Evolutionary conservation across 495 filamentous ascomycete species (phyloP).

Genomic region (Talaromyces proteolyticus): DNA sequence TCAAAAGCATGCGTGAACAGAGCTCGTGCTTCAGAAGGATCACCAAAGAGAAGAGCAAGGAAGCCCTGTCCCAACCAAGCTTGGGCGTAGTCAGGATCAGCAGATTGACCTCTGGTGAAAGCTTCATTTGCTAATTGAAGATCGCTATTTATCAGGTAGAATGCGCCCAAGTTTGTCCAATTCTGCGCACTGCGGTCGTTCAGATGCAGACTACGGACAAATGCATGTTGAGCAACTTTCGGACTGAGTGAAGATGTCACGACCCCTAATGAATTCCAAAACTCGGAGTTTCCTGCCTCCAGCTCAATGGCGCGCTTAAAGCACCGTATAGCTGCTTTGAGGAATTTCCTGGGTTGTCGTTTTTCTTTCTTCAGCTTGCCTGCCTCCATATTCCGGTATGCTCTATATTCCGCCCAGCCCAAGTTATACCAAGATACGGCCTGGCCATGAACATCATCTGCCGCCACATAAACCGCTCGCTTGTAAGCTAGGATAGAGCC

Average conservation of each 20-base stretch:
- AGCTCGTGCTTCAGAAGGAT: constrained; percentile 66
- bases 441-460: constrained; percentile 79
- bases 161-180: constrained; percentile 86
- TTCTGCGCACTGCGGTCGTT: constrained; percentile 76
- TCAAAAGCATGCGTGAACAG: constrained; percentile 96
- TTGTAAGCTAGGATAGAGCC: constrained; percentile 81
- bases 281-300: constrained; percentile 91
- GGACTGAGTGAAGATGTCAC: constrained; percentile 80
- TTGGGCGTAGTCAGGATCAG: constrained; percentile 84
- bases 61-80: constrained; percentile 94
- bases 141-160: constrained; percentile 83
- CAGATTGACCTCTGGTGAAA: constrained; percentile 86
- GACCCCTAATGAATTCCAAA: constrained; percentile 95
- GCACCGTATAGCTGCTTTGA: constrained; percentile 79
- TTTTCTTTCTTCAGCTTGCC: constrained; percentile 24
- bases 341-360: constrained; percentile 51
- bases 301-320: constrained; percentile 97
- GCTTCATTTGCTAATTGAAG: constrained; percentile 76
- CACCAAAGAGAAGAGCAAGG: constrained; percentile 68
- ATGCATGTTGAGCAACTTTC: constrained; percentile 85
- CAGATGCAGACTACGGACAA: constrained; percentile 88
- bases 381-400: constrained; percentile 57
- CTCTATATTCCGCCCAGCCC: constrained; percentile 85
- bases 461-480: constrained; percentile 67
- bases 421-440: constrained; percentile 96